Percentiles rank a stretch among this genome's conserved stretches.
These are phyloP conservation scores for Clonostachys sp. DNA, from an alignment of 2,329 filamentous ascomycete genomes.

Conservation along the genomic window DNA sequence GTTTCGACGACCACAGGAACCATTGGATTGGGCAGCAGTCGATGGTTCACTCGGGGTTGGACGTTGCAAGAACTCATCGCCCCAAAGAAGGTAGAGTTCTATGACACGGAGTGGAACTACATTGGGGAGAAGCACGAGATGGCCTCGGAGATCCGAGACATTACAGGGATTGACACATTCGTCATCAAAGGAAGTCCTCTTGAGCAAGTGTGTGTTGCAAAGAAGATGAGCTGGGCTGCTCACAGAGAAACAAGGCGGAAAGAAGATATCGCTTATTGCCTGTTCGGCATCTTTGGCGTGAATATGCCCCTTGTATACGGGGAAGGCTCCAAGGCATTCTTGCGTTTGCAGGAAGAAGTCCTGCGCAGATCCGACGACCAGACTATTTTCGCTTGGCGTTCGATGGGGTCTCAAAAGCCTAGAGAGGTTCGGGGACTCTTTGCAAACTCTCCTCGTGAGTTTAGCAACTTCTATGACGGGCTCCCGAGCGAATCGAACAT, in stretches of 20 bases:
- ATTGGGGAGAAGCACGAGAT: conserved; percentile 1
- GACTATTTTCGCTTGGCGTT: conserved; percentile 5
- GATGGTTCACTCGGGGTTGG: conserved; percentile 8
- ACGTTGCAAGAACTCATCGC: conserved; percentile 8
- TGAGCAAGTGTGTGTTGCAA: background rate
- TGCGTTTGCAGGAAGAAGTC: conserved; percentile 10
- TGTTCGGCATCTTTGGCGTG: conserved; percentile 12
- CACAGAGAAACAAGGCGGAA: conserved; percentile 5
- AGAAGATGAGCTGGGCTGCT: conserved; percentile 9
- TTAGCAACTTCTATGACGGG: too few species aligned
- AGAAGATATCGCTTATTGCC: conserved; percentile 13
- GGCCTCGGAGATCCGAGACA: background rate
- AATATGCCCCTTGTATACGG: conserved; percentile 13
- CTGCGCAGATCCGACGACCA: conserved; percentile 3
- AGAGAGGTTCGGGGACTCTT: too few species aligned
- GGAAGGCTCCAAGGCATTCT: conserved; percentile 8
- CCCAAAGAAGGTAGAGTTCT: conserved; percentile 3
- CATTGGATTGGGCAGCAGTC: background rate
- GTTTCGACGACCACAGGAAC: too few species aligned
- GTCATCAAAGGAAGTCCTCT: background rate
- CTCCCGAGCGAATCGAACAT: too few species aligned
- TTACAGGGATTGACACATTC: conserved; percentile 3
- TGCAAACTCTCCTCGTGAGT: too few species aligned
- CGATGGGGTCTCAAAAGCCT: too few species aligned
- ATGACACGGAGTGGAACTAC: conserved; percentile 14